phyloP scores from a whole-genome alignment of 345 rosid species.

The Aegle marmelos region DNA sequence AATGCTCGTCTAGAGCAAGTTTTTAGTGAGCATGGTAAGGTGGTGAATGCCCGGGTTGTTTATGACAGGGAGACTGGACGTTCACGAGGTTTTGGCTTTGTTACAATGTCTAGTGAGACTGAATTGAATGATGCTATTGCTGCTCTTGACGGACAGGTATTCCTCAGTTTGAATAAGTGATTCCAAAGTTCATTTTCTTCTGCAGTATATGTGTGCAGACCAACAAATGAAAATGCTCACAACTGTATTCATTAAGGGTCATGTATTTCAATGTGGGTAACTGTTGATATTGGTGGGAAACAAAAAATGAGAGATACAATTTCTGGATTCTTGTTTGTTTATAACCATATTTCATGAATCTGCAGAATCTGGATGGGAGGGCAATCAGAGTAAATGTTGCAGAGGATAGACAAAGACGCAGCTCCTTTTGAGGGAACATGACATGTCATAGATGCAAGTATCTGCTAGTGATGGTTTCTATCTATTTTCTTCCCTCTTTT shows the following conservation, averaged over 20 bases:
- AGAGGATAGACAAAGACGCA: conserved; percentile 70
- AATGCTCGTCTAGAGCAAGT: conserved; percentile 69
- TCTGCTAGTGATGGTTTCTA: conserved; percentile 9
- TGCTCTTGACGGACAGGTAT: conserved; percentile 94
- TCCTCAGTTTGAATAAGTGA: not conserved
- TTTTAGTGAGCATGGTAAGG: conserved; percentile 90
- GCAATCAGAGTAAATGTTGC: conserved; percentile 88
- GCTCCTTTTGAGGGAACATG: conserved; percentile 38
- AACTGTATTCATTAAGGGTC: not conserved
- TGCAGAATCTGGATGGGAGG: conserved; percentile 88
- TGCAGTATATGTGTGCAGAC: not conserved
- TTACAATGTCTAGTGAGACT: conserved; percentile 65
- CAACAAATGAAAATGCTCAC: not conserved
- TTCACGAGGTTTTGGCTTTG: conserved; percentile 96
- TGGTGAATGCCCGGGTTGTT: conserved; percentile 72
- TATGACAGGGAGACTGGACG: conserved; percentile 87
- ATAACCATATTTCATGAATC: not conserved
- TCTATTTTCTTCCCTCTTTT: not conserved
- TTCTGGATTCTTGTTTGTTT: not conserved
- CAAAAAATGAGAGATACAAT: not conserved
- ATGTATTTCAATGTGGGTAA: not conserved
- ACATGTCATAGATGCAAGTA: conserved; percentile 7
- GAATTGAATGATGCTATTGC: conserved; percentile 88
- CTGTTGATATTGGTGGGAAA: not conserved
- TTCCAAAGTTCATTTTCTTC: not conserved